Conservation (phyloP, 2,329 filamentous ascomycete species). For the Albophoma yamanashiensis region DNA sequence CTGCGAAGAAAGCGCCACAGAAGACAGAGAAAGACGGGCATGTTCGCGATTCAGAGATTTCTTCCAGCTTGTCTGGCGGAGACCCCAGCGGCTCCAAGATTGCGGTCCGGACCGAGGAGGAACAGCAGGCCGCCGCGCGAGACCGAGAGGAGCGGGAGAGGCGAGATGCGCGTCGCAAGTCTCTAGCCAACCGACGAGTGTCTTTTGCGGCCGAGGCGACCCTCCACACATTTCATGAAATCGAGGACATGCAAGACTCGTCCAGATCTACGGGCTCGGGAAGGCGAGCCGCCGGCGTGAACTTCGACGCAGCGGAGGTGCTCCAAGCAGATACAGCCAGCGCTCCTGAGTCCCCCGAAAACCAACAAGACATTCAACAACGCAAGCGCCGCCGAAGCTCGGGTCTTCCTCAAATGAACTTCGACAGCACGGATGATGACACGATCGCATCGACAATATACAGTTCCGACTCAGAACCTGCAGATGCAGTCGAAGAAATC, state of each 20-base stretch:
- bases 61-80: constrained; percentile 7
- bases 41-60: constrained; percentile 4
- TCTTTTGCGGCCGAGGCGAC: constrained; percentile 97
- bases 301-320: constrained; percentile 31
- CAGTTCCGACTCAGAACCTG: constrained; percentile 54
- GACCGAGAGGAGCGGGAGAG: constrained; percentile 65
- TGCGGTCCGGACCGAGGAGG: constrained; percentile 57
- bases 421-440: constrained; percentile 54
- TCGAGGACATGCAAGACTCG: constrained; percentile 81
- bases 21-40: neutral
- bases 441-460: constrained; percentile 69
- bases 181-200: constrained; percentile 82
- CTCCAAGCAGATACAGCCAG: constrained; percentile 51
- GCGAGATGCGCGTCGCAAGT: constrained; percentile 83
- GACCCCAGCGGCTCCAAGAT: constrained; percentile 41
- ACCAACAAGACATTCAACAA: constrained; percentile 50
- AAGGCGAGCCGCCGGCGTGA: constrained; percentile 47
- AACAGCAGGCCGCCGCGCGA: constrained; percentile 57
- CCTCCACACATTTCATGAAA: constrained; percentile 90
- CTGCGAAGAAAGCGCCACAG: constrained; percentile 34
- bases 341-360: constrained; percentile 47
- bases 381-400: constrained; percentile 54
- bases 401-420: constrained; percentile 51
- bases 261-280: constrained; percentile 72
- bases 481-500: constrained; percentile 44